phyloP scores from a whole-genome alignment of 129 eudicot species.

The Smallanthus sonchifolius region DNA sequence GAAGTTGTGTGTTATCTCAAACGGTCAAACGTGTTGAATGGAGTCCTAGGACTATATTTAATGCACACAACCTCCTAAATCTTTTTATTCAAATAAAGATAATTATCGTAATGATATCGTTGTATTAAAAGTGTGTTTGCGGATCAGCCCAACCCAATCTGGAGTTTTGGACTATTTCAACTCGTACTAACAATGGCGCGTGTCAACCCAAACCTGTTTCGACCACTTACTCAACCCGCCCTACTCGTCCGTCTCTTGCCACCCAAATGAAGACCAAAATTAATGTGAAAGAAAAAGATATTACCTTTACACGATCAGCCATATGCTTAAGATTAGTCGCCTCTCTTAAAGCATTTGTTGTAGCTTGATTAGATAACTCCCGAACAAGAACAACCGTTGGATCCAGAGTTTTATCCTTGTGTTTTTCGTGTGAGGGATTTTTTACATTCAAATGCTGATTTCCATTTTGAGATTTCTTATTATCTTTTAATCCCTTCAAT shows the following conservation, averaged over 20 bases:
- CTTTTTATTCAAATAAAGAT: neutral
- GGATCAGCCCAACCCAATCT: neutral
- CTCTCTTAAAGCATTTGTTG: slow-evolving; percentile 74
- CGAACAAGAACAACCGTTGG: slow-evolving; percentile 64
- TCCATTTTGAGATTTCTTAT: slow-evolving; percentile 49
- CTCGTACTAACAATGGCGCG: neutral
- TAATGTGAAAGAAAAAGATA: neutral
- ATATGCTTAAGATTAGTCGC: slow-evolving; percentile 86
- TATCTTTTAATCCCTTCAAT: slow-evolving; percentile 33
- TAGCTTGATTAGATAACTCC: slow-evolving; percentile 83
- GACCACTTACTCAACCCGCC: neutral
- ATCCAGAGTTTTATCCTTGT: slow-evolving; percentile 44
- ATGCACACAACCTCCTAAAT: neutral
- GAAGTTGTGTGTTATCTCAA: neutral
- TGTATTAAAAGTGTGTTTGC: neutral
- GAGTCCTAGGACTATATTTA: neutral
- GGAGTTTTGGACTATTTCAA: neutral
- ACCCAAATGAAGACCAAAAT: neutral
- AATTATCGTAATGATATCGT: neutral
- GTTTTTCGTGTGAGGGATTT: slow-evolving; percentile 35
- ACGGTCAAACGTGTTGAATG: neutral
- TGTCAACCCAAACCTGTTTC: no score
- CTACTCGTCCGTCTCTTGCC: neutral
- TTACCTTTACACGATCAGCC: slow-evolving; percentile 95
- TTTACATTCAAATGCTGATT: slow-evolving; percentile 29